These are phyloP conservation scores for Arthrobotrys sinensis DNA, from an alignment of 2,329 filamentous ascomycete species.

Conservation along the genomic window DNA sequence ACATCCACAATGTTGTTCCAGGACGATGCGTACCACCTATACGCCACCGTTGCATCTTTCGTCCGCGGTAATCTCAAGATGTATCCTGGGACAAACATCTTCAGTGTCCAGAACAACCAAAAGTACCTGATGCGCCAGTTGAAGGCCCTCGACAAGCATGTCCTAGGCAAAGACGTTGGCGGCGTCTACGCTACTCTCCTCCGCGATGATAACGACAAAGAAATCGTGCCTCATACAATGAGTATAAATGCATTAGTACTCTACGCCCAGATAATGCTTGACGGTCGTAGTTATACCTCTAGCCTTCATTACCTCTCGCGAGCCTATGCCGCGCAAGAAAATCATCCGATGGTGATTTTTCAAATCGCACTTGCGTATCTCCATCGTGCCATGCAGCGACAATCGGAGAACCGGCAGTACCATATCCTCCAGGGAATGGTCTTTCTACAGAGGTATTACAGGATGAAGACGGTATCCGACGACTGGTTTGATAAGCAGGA, in stretches of 20 bases:
- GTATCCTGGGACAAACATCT: conserved; percentile 63
- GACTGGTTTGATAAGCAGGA: conserved; percentile 74
- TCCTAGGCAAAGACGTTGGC: conserved; percentile 71
- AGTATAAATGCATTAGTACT: conserved; percentile 87
- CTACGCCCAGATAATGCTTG: conserved; percentile 90
- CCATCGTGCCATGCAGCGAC: conserved; percentile 89
- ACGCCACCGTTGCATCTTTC: conserved; percentile 60
- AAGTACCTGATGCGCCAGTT: conserved; percentile 94
- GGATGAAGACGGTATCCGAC: conserved; percentile 69
- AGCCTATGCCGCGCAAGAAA: conserved; percentile 80
- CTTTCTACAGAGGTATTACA: conserved; percentile 83
- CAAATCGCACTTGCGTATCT: conserved; percentile 87
- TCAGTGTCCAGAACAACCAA: conserved; percentile 70
- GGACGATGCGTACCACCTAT: conserved; percentile 81
- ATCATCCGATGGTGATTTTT: conserved; percentile 84
- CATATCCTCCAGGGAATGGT: conserved; percentile 86
- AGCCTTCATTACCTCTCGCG: conserved; percentile 83
- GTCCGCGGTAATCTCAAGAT: conserved; percentile 62
- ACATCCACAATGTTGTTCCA: conserved; percentile 85
- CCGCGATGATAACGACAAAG: conserved; percentile 67
- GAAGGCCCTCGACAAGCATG: conserved; percentile 85
- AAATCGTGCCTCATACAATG: conserved; percentile 71
- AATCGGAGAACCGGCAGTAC: conserved; percentile 90
- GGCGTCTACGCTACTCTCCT: conserved; percentile 62
- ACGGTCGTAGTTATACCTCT: conserved; percentile 83